phyloP scores from a whole-genome alignment of 2,329 filamentous ascomycete species.

The Phyllosticta citrichinensis region DNA sequence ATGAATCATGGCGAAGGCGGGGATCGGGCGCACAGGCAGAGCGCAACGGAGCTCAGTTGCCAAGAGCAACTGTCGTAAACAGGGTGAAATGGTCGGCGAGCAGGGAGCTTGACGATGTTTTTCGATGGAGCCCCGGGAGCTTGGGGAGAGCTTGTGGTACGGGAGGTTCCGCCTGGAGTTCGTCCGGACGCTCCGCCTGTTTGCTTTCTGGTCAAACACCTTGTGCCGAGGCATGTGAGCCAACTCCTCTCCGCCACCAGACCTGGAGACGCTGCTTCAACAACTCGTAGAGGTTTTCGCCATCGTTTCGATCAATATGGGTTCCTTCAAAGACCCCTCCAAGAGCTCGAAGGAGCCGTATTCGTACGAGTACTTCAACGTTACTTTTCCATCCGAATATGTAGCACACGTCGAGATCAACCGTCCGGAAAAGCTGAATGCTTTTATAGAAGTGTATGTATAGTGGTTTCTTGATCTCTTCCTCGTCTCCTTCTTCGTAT shows the following conservation, averaged over 20 bases:
- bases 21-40: not conserved
- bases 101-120: not conserved
- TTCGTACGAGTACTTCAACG: constrained; percentile 57
- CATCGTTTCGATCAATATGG: not conserved
- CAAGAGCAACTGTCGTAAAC: not conserved
- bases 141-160: not conserved
- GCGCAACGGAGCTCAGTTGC: not conserved
- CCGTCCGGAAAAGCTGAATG: constrained; percentile 75
- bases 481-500: not conserved
- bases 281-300: too few species aligned
- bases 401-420: constrained; percentile 92
- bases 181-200: not conserved
- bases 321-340: not conserved
- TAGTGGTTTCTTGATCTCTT: not conserved
- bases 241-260: not conserved
- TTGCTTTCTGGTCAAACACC: not conserved
- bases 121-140: not conserved
- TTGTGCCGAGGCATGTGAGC: constrained; percentile 9
- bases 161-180: not conserved
- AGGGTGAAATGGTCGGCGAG: not conserved
- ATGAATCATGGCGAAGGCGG: not conserved
- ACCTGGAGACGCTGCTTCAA: not conserved
- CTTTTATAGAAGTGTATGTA: constrained; percentile 58
- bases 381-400: constrained; percentile 60
- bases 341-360: constrained; percentile 19